Percentiles rank a stretch among this genome's conserved stretches.
Evolutionary conservation across 2,329 filamentous ascomycete species (phyloP).

Genomic region (Ascochyta fabae): DNA sequence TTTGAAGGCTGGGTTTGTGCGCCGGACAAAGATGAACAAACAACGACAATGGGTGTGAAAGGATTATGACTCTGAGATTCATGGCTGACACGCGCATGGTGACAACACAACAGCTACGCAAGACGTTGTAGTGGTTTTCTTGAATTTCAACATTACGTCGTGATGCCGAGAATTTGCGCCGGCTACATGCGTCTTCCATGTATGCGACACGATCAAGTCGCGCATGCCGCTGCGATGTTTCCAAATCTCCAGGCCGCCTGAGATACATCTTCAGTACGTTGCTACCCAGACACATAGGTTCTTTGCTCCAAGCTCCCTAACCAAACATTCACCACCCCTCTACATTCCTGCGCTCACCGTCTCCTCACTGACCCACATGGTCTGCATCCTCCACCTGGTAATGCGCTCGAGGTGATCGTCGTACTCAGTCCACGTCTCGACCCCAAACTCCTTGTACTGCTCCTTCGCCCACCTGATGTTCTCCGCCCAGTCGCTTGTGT

Average conservation of each 20-base stretch:
- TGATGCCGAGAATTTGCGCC: too few species aligned
- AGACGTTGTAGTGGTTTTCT: too few species aligned
- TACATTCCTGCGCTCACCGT: not conserved
- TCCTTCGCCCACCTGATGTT: constrained; percentile 38
- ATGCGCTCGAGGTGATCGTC: constrained; percentile 34
- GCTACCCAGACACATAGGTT: not conserved
- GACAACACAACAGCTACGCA: too few species aligned
- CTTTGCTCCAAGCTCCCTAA: too few species aligned
- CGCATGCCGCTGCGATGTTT: not conserved
- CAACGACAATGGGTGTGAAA: too few species aligned
- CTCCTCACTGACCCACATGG: constrained; percentile 37
- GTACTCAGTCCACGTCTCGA: constrained; percentile 38
- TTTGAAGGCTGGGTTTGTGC: too few species aligned
- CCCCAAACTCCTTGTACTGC: constrained; percentile 29
- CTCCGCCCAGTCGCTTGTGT: constrained; percentile 34
- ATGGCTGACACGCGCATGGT: too few species aligned
- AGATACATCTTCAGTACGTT: not conserved
- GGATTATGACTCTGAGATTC: too few species aligned
- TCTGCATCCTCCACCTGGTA: constrained; percentile 22
- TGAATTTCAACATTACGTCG: too few species aligned
- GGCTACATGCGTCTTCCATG: not conserved
- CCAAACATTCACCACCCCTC: not conserved
- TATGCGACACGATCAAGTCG: not conserved
- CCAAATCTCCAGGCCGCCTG: not conserved
- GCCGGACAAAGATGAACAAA: too few species aligned